Percentiles rank a stretch among this genome's conserved stretches.
phyloP scores from a whole-genome alignment of 2,329 filamentous ascomycete genomes.

The Verticillium albo-atrum region DNA sequence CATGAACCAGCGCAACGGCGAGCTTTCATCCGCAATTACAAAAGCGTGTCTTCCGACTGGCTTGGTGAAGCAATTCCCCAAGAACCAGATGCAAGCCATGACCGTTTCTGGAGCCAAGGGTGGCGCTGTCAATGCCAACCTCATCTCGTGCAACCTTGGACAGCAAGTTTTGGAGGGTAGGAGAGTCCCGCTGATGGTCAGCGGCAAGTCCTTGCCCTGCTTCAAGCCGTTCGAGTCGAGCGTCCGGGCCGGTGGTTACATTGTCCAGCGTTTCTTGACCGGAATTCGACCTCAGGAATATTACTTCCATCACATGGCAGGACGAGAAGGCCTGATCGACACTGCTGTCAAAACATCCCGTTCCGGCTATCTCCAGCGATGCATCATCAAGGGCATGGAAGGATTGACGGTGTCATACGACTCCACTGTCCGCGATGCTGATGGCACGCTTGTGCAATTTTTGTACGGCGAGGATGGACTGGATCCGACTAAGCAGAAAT shows the following conservation, averaged over 20 bases:
- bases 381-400: constrained; percentile 98
- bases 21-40: constrained; percentile 76
- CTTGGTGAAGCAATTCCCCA: constrained; percentile 87
- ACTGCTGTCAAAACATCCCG: constrained; percentile 97
- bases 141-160: constrained; percentile 96
- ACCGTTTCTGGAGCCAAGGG: constrained; percentile 96
- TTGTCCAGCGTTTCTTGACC: constrained; percentile 94
- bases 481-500: constrained; percentile 90
- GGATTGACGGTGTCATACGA: constrained; percentile 90
- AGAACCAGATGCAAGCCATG: constrained; percentile 99
- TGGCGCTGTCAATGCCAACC: constrained; percentile 85
- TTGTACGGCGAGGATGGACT: constrained; percentile 95
- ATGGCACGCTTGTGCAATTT: constrained; percentile 91
- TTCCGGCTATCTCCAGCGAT: constrained; percentile 93
- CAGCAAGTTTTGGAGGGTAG: constrained; percentile 95
- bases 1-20: constrained; percentile 66
- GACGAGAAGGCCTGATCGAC: constrained; percentile 96
- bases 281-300: constrained; percentile 97
- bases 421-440: constrained; percentile 87
- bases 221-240: constrained; percentile 91
- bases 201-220: constrained; percentile 91
- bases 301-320: constrained; percentile 99
- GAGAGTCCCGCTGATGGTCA: constrained; percentile 94
- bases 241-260: constrained; percentile 85
- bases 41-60: constrained; percentile 73